These are phyloP conservation scores for Prunus mongolica DNA, from an alignment of 306 rosid genomes.

Conservation along the genomic window DNA sequence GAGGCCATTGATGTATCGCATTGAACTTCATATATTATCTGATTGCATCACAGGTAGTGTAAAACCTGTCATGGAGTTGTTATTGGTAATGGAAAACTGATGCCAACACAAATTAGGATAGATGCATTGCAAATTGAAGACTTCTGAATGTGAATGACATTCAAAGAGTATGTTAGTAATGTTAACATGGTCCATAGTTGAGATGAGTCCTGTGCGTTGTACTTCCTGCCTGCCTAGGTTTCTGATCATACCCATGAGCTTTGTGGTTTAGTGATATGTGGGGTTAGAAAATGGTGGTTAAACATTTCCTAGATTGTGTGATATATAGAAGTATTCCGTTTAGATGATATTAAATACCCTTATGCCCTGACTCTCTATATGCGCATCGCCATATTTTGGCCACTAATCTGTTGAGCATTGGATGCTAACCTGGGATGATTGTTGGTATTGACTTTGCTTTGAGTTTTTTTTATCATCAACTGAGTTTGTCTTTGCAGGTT, in stretches of 20 bases:
- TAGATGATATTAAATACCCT: not conserved
- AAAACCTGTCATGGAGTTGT: not conserved
- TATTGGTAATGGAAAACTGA: not conserved
- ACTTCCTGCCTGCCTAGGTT: not conserved
- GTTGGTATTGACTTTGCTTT: not conserved
- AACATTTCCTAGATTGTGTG: not conserved
- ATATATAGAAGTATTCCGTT: not conserved
- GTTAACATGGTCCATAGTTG: not conserved
- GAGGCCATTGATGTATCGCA: not conserved
- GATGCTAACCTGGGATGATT: not conserved
- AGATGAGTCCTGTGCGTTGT: not conserved
- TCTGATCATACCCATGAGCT: not conserved
- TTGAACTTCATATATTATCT: not conserved
- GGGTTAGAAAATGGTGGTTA: not conserved
- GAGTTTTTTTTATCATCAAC: conserved; percentile 15
- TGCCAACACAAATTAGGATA: not conserved
- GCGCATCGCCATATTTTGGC: not conserved
- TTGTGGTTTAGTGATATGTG: not conserved
- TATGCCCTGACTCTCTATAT: not conserved
- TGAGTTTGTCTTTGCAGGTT: conserved; percentile 47
- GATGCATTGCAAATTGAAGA: not conserved
- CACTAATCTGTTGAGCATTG: not conserved
- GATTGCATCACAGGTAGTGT: not conserved
- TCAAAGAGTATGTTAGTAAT: not conserved
- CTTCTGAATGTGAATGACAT: not conserved